Base-by-base conservation (phyloP, 2,329 filamentous ascomycete species). In the Zarea fungicola region DNA sequence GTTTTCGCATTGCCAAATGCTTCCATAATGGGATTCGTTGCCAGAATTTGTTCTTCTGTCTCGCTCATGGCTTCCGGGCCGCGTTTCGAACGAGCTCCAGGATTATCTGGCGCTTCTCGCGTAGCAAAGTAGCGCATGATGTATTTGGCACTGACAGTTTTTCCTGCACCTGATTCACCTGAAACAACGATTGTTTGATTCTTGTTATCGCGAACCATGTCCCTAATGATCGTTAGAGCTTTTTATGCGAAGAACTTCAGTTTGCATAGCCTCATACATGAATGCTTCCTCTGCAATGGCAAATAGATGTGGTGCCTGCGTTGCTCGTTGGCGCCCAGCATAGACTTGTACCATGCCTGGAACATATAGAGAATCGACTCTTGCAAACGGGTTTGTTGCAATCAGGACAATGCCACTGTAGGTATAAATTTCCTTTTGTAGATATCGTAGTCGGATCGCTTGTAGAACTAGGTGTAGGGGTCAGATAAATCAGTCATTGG, bases 91-190 rank as follows among this genome's bases (percentile, higher is more conserved):
- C 87, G 84, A 55, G 83, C 85, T 42, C 86, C 85, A 14, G 89
- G 85, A 65, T 91, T 88, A 61, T 95, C 89, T 49, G 93, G 90
- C 7, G 91, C 86, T 70, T 96, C 93, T 80, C 93, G 84, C 36
- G 93, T 99, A 54, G 93, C 93, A 70, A 99, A 99, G 74, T 99
- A 99, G 62, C 93, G 84, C 93, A 99, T 99, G 66, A 99, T 97
- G 72, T 99, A 97, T 74, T 99, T 99, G 60, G 93, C 93, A 70
- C 92, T 97, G 67, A 99, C 93, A 5, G 93, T 99, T 75, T 99
- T 99, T 63, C 93, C 93, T 55, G 93, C 93, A 80, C 93, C 93
- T 48, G 93, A 99, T 71, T 99, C 93, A 66, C 93, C 93, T 29
- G 93, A 99, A n/a, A 99, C 93, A 47, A 99, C 93, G 55, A 99